phyloP scores from a whole-genome alignment of 1,284 basidiomycete genomes.

The Bondarzewia mesenterica region DNA sequence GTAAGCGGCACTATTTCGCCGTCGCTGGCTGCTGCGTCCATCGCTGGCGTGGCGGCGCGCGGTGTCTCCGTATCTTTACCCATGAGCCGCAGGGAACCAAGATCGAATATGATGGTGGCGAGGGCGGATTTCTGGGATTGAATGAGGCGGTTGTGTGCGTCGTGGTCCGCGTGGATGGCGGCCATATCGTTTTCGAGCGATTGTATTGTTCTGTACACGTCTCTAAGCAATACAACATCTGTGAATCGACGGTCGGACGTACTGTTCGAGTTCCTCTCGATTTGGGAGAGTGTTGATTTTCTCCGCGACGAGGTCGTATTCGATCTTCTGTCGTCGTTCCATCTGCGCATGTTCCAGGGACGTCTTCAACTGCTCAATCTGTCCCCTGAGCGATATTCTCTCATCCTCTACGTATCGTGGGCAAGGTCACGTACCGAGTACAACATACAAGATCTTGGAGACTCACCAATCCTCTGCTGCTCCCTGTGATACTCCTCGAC shows the following conservation, averaged over 20 bases:
- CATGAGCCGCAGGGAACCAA: constrained; percentile 52
- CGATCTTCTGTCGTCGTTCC: constrained; percentile 66
- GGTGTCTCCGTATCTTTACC: constrained; percentile 52
- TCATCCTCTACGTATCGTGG: constrained; percentile 49
- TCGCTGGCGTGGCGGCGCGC: constrained; percentile 28
- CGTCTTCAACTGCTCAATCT: constrained; percentile 70
- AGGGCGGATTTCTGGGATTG: constrained; percentile 60
- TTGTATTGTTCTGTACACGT: constrained; percentile 46
- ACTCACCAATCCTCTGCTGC: constrained; percentile 59
- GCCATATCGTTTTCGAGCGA: constrained; percentile 70
- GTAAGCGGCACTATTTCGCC: constrained; percentile 6
- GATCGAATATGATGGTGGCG: constrained; percentile 53
- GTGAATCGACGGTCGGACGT: constrained; percentile 18
- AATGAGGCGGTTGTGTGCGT: constrained; percentile 58
- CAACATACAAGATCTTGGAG: not conserved
- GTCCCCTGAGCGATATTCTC: constrained; percentile 50
- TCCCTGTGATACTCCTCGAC: constrained; percentile 74
- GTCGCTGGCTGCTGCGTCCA: constrained; percentile 29
- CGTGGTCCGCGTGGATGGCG: constrained; percentile 65
- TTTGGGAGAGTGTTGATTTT: constrained; percentile 72
- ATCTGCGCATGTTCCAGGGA: constrained; percentile 71
- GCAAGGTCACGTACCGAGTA: constrained; percentile 4
- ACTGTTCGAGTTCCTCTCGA: constrained; percentile 68
- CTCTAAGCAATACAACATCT: not conserved
- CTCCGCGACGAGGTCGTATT: constrained; percentile 76